Evolutionary conservation across 345 rosid species (phyloP), one percentile per base, ranked within the genome.

Genomic region (Sonneratia alba): DNA sequence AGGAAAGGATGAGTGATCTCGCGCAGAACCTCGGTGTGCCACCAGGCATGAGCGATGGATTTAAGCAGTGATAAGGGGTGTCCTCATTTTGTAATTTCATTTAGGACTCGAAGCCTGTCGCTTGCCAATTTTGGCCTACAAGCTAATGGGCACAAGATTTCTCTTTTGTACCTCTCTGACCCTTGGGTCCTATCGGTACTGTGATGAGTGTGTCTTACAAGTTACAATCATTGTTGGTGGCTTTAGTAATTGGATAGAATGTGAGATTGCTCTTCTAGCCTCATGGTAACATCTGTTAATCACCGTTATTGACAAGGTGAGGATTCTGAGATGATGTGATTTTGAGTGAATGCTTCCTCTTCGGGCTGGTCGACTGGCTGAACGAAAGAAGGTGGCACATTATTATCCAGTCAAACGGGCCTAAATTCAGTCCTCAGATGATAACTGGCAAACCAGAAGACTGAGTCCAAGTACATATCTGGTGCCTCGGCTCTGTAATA

Each of bases 1-100:
- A 93, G 81, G 91, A 89, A 75, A 87, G 93, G 78, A 93, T 91
- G 96, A 86, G 81, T 4, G 89, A 93, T 78, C 97, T 93, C 71
- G 96, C 96, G 11, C 96, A 88, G 77, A 93, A 96, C 81, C 77
- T 93, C 75, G 98, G 97, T 67, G 88, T 93, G 97, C 97, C 98
- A 13, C 96, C 84, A 3, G 92, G 97, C 0, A 82, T 85, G 27
- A 47, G 15, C 15, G 91, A 87, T 36, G 95, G 93, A 70, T 77
- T 83, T 22, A 85, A 92, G 84, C 87, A 81, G 81, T 78, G 71
- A 68, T 38, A 21, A 37, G 18, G 7, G 1, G 42, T 34, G 24
- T n/a, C 24, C 19, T 36, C 24, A 8, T 57, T 4, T 19, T 43
- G 51, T 65, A 8, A 7, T 36, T 42, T 10, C 43, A 4, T 4